These are phyloP conservation scores for Daucus carota DNA, from an alignment of 129 eudicot species.

Conservation along the genomic window DNA sequence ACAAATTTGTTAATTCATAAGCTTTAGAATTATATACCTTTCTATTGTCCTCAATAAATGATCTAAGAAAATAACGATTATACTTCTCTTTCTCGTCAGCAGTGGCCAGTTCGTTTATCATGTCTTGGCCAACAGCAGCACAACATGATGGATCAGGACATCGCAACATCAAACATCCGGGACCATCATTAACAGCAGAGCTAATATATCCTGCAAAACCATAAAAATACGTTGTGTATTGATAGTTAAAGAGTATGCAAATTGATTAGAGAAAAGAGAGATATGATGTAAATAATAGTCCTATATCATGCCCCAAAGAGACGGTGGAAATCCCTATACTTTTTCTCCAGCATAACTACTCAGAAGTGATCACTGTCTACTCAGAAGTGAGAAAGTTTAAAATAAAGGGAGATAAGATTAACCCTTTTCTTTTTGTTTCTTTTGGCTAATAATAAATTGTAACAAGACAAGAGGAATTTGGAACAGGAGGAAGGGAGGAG, in stretches of 20 bases:
- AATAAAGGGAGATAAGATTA: background rate
- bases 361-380: background rate
- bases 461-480: too few species aligned
- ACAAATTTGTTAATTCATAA: background rate
- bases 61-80: slow-evolving; percentile 68
- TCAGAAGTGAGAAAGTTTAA: background rate
- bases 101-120: slow-evolving; percentile 50
- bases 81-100: slow-evolving; percentile 60
- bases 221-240: background rate
- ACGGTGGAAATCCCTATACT: background rate
- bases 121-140: slow-evolving; percentile 90
- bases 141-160: slow-evolving; percentile 96
- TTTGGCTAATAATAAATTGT: background rate
- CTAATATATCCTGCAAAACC: slow-evolving; percentile 58
- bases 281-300: too few species aligned
- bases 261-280: too few species aligned
- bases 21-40: slow-evolving; percentile 40
- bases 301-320: background rate
- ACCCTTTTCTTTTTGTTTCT: background rate
- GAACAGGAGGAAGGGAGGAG: background rate
- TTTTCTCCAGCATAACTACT: background rate
- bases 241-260: too few species aligned
- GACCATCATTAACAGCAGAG: slow-evolving; percentile 83
- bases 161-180: slow-evolving; percentile 90
- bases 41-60: slow-evolving; percentile 72